Conservation (phyloP, 768 basidiomycete species). For the Leccinum subgranulosum region DNA sequence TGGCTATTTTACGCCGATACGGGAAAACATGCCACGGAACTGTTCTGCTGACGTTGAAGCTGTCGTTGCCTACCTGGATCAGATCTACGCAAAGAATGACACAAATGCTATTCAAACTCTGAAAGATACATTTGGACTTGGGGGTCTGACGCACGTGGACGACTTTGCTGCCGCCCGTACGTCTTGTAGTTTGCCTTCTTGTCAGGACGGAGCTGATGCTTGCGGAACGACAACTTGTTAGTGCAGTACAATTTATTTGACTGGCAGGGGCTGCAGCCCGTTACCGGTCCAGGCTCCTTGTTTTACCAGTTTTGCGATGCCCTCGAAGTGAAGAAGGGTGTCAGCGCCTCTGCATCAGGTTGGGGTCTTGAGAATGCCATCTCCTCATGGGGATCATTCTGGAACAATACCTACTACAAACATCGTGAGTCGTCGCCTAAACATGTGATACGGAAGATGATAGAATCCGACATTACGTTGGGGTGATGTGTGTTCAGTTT, state of each 20-base stretch:
- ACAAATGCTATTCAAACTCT: conserved; percentile 46
- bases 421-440: conserved; percentile 36
- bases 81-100: conserved; percentile 47
- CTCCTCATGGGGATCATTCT: conserved; percentile 57
- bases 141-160: conserved; percentile 54
- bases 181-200: conserved; percentile 12
- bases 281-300: conserved; percentile 37
- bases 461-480: neutral
- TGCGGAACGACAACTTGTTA: conserved; percentile 31
- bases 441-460: neutral
- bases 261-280: conserved; percentile 63
- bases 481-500: conserved; percentile 40
- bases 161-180: conserved; percentile 60
- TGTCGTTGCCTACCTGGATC: conserved; percentile 59
- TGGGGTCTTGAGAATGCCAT: conserved; percentile 65
- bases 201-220: neutral
- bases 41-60: conserved; percentile 71
- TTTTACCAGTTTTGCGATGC: conserved; percentile 42
- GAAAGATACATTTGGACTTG: conserved; percentile 59
- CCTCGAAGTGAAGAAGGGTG: conserved; percentile 38
- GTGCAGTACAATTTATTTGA: conserved; percentile 55
- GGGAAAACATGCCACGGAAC: conserved; percentile 63
- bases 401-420: conserved; percentile 47
- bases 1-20: conserved; percentile 69
- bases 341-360: conserved; percentile 43